These are phyloP conservation scores for Kregervanrija fluxuum DNA, from an alignment of 805 yeast species.

Conservation along the genomic window DNA sequence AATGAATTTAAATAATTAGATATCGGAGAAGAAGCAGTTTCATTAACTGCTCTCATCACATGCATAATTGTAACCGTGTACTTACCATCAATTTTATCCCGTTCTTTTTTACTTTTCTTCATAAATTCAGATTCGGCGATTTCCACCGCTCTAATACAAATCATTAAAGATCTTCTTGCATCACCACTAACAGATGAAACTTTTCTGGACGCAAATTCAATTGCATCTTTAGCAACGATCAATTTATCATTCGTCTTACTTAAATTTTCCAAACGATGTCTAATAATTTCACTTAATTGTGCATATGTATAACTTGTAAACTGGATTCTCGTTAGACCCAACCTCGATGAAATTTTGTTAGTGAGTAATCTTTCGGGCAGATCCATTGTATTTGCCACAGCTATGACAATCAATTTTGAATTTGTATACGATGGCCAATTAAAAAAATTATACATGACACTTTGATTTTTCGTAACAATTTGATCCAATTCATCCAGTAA, in stretches of 20 bases:
- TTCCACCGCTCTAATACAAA: constrained; percentile 85
- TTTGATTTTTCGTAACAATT: constrained; percentile 72
- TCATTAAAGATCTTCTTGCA: constrained; percentile 85
- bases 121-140: constrained; percentile 64
- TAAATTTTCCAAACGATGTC: constrained; percentile 53
- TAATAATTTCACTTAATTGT: constrained; percentile 70
- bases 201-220: constrained; percentile 86
- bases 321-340: constrained; percentile 81
- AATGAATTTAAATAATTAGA: constrained; percentile 48
- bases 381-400: constrained; percentile 97
- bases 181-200: constrained; percentile 97
- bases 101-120: constrained; percentile 23
- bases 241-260: constrained; percentile 37
- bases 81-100: constrained; percentile 26
- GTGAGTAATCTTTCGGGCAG: constrained; percentile 83
- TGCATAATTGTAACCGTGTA: constrained; percentile 64
- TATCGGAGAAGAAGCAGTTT: constrained; percentile 72
- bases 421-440: constrained; percentile 89
- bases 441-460: constrained; percentile 90
- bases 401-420: constrained; percentile 79
- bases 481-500: constrained; percentile 92
- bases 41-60: constrained; percentile 72
- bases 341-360: constrained; percentile 83
- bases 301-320: constrained; percentile 83
- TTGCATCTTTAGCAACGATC: constrained; percentile 58